phyloP scores from a whole-genome alignment of 31 red algal genomes.

The Odonthalia washingtoniensis region DNA sequence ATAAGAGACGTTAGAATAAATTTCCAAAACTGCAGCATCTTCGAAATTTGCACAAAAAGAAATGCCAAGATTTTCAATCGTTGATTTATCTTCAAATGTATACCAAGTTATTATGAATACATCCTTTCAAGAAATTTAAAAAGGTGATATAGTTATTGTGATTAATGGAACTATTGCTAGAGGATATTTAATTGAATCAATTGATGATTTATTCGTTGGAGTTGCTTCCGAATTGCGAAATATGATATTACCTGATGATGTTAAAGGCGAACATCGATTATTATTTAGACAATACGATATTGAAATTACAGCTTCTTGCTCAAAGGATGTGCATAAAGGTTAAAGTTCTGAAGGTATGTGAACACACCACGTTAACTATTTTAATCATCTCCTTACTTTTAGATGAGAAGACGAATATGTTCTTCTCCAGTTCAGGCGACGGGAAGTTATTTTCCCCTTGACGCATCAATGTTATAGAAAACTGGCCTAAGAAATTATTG shows the following conservation, averaged over 20 bases:
- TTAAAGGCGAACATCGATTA: constrained; percentile 26
- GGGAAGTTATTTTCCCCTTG: too few species aligned
- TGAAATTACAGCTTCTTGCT: constrained; percentile 22
- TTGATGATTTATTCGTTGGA: constrained; percentile 56
- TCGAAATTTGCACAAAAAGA: constrained; percentile 13
- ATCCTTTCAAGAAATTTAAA: background rate
- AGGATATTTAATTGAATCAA: background rate
- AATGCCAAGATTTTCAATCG: constrained; percentile 47
- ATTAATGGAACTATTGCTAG: constrained; percentile 51
- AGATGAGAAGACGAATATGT: too few species aligned
- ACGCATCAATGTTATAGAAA: too few species aligned
- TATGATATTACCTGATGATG: background rate
- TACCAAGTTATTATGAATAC: constrained; percentile 30
- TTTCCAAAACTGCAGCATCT: constrained; percentile 10
- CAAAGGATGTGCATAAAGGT: background rate
- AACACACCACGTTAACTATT: too few species aligned
- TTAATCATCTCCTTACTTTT: too few species aligned
- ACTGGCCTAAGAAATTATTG: too few species aligned
- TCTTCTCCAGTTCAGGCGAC: too few species aligned
- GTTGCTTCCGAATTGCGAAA: constrained; percentile 42
- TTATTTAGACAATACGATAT: constrained; percentile 14
- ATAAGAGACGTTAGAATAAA: constrained; percentile 14
- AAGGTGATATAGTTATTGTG: constrained; percentile 15
- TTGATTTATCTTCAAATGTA: constrained; percentile 15
- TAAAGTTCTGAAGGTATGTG: too few species aligned